These are phyloP conservation scores for Leptographium radiaticola DNA, from an alignment of 2,329 filamentous ascomycete genomes.

Conservation along the genomic window DNA sequence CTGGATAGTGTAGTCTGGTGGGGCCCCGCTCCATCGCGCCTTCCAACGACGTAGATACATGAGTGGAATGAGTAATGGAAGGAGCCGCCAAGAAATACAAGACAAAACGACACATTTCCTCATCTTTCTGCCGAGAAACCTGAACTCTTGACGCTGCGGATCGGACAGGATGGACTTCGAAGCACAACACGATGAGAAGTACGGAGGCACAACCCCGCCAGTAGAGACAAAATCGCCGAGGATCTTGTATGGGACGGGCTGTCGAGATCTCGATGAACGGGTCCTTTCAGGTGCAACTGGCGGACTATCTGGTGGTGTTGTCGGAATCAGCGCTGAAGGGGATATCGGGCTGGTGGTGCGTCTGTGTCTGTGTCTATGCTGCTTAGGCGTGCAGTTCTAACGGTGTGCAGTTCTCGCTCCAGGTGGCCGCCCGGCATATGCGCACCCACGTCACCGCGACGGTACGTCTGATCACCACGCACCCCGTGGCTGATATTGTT, in stretches of 20 bases:
- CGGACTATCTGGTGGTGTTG: conserved; percentile 29
- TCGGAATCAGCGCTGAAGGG: conserved; percentile 41
- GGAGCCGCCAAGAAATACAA: no score
- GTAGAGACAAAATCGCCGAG: background rate
- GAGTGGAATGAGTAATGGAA: no score
- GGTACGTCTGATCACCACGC: conserved; percentile 36
- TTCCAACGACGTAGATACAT: no score
- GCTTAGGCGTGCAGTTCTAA: background rate
- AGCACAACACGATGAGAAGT: no score
- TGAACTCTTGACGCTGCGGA: no score
- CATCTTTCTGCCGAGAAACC: no score
- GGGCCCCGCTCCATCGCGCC: no score
- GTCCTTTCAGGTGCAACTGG: conserved; percentile 33
- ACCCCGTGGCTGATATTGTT: conserved; percentile 26
- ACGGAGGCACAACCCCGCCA: no score
- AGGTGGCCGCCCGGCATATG: conserved; percentile 30
- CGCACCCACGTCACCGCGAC: conserved; percentile 12
- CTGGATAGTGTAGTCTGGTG: no score
- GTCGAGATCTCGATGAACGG: conserved; percentile 32
- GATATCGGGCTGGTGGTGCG: conserved; percentile 26
- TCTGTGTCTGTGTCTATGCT: background rate
- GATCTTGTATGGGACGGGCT: conserved; percentile 23
- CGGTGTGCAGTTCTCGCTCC: conserved; percentile 30
- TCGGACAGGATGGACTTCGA: no score
- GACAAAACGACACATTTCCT: no score